Percentiles rank a stretch among this genome's conserved stretches.
These are phyloP conservation scores for Pseudogymnoascus sp. DNA, from an alignment of 2,329 filamentous ascomycete genomes.

Conservation along the genomic window DNA sequence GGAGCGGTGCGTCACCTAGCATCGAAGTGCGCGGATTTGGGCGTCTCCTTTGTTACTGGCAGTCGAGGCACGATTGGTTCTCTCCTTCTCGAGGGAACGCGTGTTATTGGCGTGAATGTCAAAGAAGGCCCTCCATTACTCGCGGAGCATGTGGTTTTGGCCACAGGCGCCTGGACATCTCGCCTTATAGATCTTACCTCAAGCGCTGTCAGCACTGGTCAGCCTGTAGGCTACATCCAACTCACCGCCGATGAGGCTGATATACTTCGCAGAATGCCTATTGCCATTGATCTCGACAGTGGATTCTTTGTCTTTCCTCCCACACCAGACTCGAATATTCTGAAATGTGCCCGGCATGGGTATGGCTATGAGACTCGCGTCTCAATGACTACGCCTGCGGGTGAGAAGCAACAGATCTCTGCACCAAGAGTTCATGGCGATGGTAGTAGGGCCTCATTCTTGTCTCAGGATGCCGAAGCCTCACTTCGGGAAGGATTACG, in stretches of 20 bases:
- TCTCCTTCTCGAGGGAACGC: neutral
- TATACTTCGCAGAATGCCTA: slow-evolving; percentile 55
- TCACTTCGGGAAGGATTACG: slow-evolving; percentile 44
- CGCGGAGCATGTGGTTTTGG: slow-evolving; percentile 1
- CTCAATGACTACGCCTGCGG: slow-evolving; percentile 18
- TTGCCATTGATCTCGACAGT: slow-evolving; percentile 59
- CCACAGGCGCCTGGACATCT: slow-evolving; percentile 9
- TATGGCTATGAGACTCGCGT: slow-evolving; percentile 47
- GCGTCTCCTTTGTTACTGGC: slow-evolving; percentile 39
- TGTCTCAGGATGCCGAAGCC: slow-evolving; percentile 44
- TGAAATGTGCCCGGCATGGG: slow-evolving; percentile 55
- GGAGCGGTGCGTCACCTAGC: slow-evolving; percentile 2
- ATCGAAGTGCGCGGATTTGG: slow-evolving; percentile 21
- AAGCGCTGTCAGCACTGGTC: slow-evolving; percentile 55
- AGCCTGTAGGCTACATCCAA: slow-evolving; percentile 57
- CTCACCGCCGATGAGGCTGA: slow-evolving; percentile 57
- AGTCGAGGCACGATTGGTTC: slow-evolving; percentile 9
- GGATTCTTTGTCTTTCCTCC: slow-evolving; percentile 69
- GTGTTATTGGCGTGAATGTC: slow-evolving; percentile 29
- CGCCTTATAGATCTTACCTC: slow-evolving; percentile 35
- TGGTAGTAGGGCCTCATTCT: neutral
- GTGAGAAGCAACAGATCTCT: neutral
- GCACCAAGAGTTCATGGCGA: neutral
- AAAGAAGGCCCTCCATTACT: slow-evolving; percentile 29
- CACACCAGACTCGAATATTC: slow-evolving; percentile 36